Conservation (phyloP, 306 rosid genomes). For the Cicer chorassanicum region DNA sequence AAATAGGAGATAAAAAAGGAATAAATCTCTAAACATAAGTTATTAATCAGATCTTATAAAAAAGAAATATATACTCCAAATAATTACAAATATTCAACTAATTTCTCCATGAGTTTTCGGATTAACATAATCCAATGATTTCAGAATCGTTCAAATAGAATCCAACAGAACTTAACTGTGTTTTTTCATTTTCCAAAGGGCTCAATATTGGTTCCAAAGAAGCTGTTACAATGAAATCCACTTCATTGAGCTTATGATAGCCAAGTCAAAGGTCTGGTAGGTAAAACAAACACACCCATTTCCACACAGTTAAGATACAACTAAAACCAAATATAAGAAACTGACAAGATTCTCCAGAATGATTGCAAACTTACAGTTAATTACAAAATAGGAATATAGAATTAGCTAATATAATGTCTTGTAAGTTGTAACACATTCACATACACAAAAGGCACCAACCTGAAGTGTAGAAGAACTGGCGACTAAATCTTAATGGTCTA, state of each 20-base stretch:
- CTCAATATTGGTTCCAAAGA: too few relatives aligned
- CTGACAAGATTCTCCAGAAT: not conserved
- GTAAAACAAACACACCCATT: slow-evolving; percentile 5
- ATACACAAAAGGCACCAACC: slow-evolving; percentile 56
- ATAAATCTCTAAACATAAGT: not conserved
- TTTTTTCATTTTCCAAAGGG: too few relatives aligned
- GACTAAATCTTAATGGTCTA: slow-evolving; percentile 73
- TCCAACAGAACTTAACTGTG: too few relatives aligned
- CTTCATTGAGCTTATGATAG: slow-evolving; percentile 50
- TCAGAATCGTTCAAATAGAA: not conserved
- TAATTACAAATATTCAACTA: not conserved
- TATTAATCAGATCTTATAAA: not conserved
- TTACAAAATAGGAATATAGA: slow-evolving; percentile 13
- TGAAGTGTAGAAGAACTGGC: slow-evolving; percentile 71
- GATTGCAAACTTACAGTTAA: slow-evolving; percentile 8
- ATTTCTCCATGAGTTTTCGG: not conserved
- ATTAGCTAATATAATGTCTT: not conserved
- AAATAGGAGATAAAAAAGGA: not conserved
- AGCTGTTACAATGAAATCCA: too few relatives aligned
- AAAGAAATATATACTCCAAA: not conserved
- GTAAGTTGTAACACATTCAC: not conserved
- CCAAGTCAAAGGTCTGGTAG: slow-evolving; percentile 79
- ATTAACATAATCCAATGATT: not conserved
- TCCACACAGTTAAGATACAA: slow-evolving; percentile 25
- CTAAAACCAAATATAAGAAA: not conserved